Conservation (phyloP, 257 asterid genomes). For the Voacanga thouarsii region DNA sequence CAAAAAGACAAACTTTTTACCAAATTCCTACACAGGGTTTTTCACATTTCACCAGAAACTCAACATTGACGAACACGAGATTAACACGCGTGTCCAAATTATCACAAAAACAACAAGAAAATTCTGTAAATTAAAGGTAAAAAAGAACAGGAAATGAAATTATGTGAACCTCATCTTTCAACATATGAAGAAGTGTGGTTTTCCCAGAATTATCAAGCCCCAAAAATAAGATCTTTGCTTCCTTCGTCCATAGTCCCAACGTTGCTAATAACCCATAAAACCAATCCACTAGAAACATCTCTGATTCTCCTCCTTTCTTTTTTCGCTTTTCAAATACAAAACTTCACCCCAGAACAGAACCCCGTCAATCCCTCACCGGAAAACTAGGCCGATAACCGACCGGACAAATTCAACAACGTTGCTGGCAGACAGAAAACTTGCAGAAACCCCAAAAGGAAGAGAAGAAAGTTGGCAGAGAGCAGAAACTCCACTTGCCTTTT, state of each 20-base stretch:
- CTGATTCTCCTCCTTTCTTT: background rate
- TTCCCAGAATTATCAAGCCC: constrained; percentile 28
- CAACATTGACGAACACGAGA: background rate
- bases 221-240: constrained; percentile 24
- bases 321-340: background rate
- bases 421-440: background rate
- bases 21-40: background rate
- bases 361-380: background rate
- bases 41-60: background rate
- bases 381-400: background rate
- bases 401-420: background rate
- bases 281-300: constrained; percentile 25
- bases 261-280: constrained; percentile 20
- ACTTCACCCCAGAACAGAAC: background rate
- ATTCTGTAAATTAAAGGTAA: background rate
- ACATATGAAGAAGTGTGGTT: constrained; percentile 26
- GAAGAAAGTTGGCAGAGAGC: background rate
- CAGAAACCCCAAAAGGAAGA: background rate
- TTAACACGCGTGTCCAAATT: background rate
- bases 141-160: background rate
- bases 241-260: constrained; percentile 20
- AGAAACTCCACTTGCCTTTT: too few relatives aligned
- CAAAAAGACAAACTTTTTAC: background rate
- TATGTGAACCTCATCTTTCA: constrained; percentile 22
- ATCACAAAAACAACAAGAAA: background rate